Evolutionary conservation across 257 asterid genomes (phyloP).

Genomic region (Fraxinus cuspidata): DNA sequence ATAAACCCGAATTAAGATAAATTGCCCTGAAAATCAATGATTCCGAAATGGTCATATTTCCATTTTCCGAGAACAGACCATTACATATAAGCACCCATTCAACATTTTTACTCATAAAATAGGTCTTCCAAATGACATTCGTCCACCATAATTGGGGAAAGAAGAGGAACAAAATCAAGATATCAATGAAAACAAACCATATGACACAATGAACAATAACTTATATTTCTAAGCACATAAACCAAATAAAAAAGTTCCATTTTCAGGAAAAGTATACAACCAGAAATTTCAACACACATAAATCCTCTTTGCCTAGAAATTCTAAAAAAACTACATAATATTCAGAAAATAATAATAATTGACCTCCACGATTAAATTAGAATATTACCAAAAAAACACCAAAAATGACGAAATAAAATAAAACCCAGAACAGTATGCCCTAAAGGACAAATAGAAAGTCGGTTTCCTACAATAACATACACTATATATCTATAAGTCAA

Average conservation of each 20-base stretch:
- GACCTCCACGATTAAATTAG: neutral
- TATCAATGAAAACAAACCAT: neutral
- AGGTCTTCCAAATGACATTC: neutral
- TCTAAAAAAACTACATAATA: neutral
- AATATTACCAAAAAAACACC: neutral
- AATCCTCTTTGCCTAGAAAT: neutral
- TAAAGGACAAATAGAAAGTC: neutral
- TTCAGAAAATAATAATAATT: neutral
- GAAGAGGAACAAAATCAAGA: neutral
- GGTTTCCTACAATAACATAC: neutral
- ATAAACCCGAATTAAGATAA: slow-evolving; percentile 15
- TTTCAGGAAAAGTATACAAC: neutral
- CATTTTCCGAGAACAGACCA: neutral
- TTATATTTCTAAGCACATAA: neutral
- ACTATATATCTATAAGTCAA: neutral
- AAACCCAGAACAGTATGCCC: neutral
- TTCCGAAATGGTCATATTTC: neutral
- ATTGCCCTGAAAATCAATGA: slow-evolving; percentile 23
- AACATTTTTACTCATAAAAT: neutral
- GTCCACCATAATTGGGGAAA: neutral
- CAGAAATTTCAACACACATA: neutral
- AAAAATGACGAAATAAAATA: neutral
- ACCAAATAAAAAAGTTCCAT: neutral
- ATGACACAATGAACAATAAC: neutral
- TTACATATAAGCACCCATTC: neutral